Conservation (phyloP, 495 filamentous ascomycete genomes). For the Cenococcum geophilum region DNA sequence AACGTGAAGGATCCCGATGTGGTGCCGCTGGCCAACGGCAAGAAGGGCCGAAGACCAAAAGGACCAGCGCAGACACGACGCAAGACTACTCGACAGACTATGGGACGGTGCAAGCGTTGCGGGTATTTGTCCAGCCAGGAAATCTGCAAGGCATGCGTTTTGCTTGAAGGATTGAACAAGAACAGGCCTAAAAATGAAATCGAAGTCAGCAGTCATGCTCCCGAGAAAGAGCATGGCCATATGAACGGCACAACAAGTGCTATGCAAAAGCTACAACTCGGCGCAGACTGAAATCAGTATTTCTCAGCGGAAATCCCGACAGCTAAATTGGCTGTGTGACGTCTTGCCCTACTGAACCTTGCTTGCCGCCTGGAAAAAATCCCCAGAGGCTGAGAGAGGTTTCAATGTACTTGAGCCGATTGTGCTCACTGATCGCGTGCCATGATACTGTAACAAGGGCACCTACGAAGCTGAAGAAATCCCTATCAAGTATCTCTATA, state of each 20-base stretch:
- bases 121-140: constrained; percentile 93
- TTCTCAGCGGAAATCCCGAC: neutral
- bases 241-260: constrained; percentile 3
- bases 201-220: constrained; percentile 12
- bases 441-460: too few species aligned
- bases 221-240: constrained; percentile 5
- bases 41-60: constrained; percentile 20
- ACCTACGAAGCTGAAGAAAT: too few species aligned
- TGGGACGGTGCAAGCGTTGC: constrained; percentile 78
- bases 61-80: constrained; percentile 10
- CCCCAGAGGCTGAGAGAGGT: too few species aligned
- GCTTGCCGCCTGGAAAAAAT: too few species aligned
- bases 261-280: constrained; percentile 8
- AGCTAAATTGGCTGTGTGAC: too few species aligned
- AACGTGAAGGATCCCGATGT: constrained; percentile 35
- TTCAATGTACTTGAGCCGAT: too few species aligned
- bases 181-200: constrained; percentile 63
- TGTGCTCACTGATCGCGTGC: too few species aligned
- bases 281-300: constrained; percentile 6
- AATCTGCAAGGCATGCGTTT: constrained; percentile 89
- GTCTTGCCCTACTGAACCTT: too few species aligned
- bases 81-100: constrained; percentile 56
- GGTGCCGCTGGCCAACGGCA: constrained; percentile 6
- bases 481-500: too few species aligned
- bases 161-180: constrained; percentile 89